Evolutionary conservation across 2,329 filamentous ascomycete species (phyloP).

Genomic region (Gliomastix tumulicola): DNA sequence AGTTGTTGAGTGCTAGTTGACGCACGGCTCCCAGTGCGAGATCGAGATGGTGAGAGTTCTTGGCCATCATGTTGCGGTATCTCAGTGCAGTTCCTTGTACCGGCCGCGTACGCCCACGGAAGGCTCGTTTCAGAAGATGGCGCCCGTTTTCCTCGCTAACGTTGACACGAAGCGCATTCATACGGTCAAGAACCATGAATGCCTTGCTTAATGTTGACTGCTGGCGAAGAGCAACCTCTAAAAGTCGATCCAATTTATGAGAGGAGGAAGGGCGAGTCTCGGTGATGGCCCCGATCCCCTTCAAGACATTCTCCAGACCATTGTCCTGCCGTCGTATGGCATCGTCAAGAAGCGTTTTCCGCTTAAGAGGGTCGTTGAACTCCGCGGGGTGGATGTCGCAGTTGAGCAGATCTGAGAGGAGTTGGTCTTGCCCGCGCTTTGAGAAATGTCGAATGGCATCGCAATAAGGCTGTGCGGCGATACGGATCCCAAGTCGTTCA

Average conservation of each 20-base stretch:
- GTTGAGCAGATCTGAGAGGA: slow-evolving; percentile 36
- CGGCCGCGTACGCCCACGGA: no score
- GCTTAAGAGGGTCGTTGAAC: slow-evolving; percentile 37
- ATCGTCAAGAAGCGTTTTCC: slow-evolving; percentile 27
- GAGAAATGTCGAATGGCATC: slow-evolving; percentile 60
- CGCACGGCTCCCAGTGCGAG: slow-evolving; percentile 19
- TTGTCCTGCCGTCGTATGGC: slow-evolving; percentile 24
- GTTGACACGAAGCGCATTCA: slow-evolving; percentile 19
- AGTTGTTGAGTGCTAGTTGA: slow-evolving; percentile 18
- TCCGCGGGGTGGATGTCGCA: slow-evolving; percentile 50
- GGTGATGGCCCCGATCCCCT: slow-evolving; percentile 28
- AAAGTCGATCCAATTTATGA: slow-evolving; percentile 15
- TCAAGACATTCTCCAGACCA: slow-evolving; percentile 33
- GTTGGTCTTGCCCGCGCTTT: slow-evolving; percentile 40
- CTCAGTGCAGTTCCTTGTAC: no score
- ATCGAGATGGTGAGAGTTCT: slow-evolving; percentile 15
- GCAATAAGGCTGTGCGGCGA: slow-evolving; percentile 58
- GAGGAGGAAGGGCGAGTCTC: slow-evolving; percentile 9
- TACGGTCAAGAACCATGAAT: slow-evolving; percentile 19
- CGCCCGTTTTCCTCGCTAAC: slow-evolving; percentile 18
- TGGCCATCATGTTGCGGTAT: slow-evolving; percentile 3
- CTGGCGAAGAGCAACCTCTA: no score
- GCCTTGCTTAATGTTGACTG: no score
- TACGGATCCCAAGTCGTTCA: slow-evolving; percentile 51
- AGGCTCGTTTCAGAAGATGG: slow-evolving; percentile 14